Conservation (phyloP, 192 early-diverging fungal species). For the Coemansia interrupta region DNA sequence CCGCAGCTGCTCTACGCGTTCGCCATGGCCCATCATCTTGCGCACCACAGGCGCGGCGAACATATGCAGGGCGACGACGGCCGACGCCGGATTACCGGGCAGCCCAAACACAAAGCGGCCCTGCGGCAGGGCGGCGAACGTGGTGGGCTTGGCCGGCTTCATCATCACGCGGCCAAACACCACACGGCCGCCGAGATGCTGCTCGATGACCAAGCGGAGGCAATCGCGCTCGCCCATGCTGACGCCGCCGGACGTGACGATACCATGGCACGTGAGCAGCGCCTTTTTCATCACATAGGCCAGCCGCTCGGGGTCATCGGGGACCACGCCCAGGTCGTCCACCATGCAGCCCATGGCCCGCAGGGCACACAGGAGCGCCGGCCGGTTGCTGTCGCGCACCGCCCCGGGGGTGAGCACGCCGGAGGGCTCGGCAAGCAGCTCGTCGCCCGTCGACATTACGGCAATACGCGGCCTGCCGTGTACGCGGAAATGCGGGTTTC, state of each 20-base stretch:
- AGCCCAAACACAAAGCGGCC: conserved; percentile 76
- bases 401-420: conserved; percentile 45
- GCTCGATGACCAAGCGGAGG: conserved; percentile 82
- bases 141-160: conserved; percentile 96
- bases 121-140: conserved; percentile 74
- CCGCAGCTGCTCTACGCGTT: conserved; percentile 52
- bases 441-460: conserved; percentile 87
- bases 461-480: conserved; percentile 66
- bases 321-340: conserved; percentile 71
- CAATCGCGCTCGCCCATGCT: conserved; percentile 98
- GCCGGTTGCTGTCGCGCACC: conserved; percentile 85
- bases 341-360: conserved; percentile 60
- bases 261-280: conserved; percentile 56
- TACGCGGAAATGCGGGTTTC: conserved; percentile 59
- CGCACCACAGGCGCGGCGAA: conserved; percentile 85
- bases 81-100: conserved; percentile 95
- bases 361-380: conserved; percentile 68
- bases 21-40: conserved; percentile 65
- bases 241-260: conserved; percentile 92
- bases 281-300: conserved; percentile 41
- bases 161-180: conserved; percentile 88
- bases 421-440: conserved; percentile 58
- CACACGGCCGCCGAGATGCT: conserved; percentile 69
- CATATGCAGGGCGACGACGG: conserved; percentile 80
- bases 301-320: conserved; percentile 64